Percentiles rank a stretch among this genome's conserved stretches.
phyloP scores from a whole-genome alignment of 352 stramenopile species.

The Pythium oligandrum region DNA sequence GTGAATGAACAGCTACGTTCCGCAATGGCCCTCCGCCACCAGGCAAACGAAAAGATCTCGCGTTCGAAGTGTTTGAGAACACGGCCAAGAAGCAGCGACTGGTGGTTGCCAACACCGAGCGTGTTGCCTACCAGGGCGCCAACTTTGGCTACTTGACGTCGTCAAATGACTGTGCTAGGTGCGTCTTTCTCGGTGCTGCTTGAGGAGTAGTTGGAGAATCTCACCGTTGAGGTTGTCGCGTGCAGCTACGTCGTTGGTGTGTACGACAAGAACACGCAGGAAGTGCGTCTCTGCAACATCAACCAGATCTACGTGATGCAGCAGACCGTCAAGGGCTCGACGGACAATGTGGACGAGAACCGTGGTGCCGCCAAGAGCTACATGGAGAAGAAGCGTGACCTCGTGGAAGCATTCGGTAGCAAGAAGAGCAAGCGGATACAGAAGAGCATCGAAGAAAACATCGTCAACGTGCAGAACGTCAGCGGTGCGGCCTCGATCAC shows the following conservation, averaged over 20 bases:
- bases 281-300: slow-evolving; percentile 76
- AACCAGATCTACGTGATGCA: slow-evolving; percentile 85
- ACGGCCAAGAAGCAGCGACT: slow-evolving; percentile 73
- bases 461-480: slow-evolving; percentile 75
- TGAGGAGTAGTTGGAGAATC: no score
- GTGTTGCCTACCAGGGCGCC: slow-evolving; percentile 77
- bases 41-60: slow-evolving; percentile 49
- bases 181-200: neutral
- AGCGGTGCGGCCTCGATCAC: slow-evolving; percentile 60
- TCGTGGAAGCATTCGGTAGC: slow-evolving; percentile 74
- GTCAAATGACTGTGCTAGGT: slow-evolving; percentile 61
- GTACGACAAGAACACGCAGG: slow-evolving; percentile 68
- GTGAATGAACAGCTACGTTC: slow-evolving; percentile 51
- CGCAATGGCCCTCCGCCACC: slow-evolving; percentile 68
- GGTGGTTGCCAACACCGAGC: slow-evolving; percentile 71
- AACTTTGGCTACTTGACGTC: slow-evolving; percentile 82
- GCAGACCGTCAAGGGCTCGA: slow-evolving; percentile 66
- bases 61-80: slow-evolving; percentile 82
- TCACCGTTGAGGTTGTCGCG: neutral
- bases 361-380: slow-evolving; percentile 50
- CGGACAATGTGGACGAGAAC: slow-evolving; percentile 66
- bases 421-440: slow-evolving; percentile 86
- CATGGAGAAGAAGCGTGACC: slow-evolving; percentile 64
- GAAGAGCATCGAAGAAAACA: slow-evolving; percentile 77
- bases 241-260: slow-evolving; percentile 66